Percentiles rank a stretch among this genome's conserved stretches.
Conservation (phyloP, 148 eudicot genomes). For the Hydrangea macrophylla region DNA sequence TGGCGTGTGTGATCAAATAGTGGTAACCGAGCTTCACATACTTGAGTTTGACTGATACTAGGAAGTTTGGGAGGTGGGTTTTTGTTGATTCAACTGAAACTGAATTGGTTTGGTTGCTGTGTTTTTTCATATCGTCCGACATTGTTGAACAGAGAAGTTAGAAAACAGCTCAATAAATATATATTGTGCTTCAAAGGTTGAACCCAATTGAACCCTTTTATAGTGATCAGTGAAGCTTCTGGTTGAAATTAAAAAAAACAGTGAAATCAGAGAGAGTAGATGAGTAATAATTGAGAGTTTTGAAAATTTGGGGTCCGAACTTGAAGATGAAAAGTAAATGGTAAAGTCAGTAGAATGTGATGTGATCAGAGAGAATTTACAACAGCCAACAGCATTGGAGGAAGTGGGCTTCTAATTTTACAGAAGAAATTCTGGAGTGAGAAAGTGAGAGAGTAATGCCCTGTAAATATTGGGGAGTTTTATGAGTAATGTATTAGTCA, state of each 20-base stretch:
- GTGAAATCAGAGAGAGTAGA: no score
- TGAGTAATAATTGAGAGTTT: no score
- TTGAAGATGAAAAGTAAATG: no score
- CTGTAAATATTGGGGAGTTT: no score
- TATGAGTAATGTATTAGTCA: no score
- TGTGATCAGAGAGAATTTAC: no score
- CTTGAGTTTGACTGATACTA: constrained; percentile 36
- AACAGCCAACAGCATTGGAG: no score
- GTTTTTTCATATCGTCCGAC: constrained; percentile 12
- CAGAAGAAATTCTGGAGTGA: no score
- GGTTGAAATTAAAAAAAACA: neutral
- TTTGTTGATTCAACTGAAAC: constrained; percentile 9
- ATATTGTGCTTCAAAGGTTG: neutral
- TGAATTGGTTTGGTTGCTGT: neutral
- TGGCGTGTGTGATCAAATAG: constrained; percentile 40
- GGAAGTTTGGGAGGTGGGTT: constrained; percentile 35
- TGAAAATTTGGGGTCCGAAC: no score
- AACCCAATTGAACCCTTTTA: neutral
- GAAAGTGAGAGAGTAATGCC: no score
- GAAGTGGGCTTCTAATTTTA: no score
- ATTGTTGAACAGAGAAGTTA: constrained; percentile 1
- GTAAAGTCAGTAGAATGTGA: no score
- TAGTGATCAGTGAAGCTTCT: neutral
- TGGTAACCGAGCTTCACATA: constrained; percentile 57
- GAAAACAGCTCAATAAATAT: neutral